Conservation (phyloP, 2,329 filamentous ascomycete genomes). For the Phaeoacremonium minimum region DNA sequence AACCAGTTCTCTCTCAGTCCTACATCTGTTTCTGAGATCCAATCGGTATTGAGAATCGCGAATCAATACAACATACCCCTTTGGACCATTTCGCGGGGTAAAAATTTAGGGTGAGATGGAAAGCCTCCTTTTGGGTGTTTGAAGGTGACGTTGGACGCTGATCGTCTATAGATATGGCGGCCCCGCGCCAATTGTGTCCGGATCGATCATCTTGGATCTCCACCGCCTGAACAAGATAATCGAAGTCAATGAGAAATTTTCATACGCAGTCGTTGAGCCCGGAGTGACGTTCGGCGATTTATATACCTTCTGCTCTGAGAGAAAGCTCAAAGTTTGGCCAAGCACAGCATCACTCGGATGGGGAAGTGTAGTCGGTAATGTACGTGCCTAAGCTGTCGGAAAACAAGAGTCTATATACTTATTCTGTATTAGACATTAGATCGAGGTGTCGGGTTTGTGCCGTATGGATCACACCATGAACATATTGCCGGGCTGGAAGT, state of each 20-base stretch:
- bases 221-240: constrained; percentile 38
- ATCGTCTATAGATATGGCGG: constrained; percentile 43
- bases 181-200: constrained; percentile 38
- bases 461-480: constrained; percentile 27
- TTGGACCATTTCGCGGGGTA: constrained; percentile 26
- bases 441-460: constrained; percentile 33
- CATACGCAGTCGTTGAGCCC: constrained; percentile 39
- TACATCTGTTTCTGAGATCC: no score
- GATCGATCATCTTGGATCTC: constrained; percentile 39
- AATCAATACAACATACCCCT: constrained; percentile 24
- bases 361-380: constrained; percentile 43
- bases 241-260: constrained; percentile 35
- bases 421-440: constrained; percentile 26
- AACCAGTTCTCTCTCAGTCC: no score
- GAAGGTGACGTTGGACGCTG: no score
- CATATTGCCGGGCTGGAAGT: constrained; percentile 29
- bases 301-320: constrained; percentile 31
- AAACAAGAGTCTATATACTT: background rate
- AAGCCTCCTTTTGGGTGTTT: no score
- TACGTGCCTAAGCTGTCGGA: background rate
- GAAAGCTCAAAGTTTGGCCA: constrained; percentile 38
- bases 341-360: constrained; percentile 43
- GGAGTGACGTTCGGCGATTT: constrained; percentile 42
- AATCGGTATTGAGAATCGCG: no score
- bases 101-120: constrained; percentile 37